Evolutionary conservation across 2,329 filamentous ascomycete species (phyloP).

Genomic region (Aureobasidium zeae): DNA sequence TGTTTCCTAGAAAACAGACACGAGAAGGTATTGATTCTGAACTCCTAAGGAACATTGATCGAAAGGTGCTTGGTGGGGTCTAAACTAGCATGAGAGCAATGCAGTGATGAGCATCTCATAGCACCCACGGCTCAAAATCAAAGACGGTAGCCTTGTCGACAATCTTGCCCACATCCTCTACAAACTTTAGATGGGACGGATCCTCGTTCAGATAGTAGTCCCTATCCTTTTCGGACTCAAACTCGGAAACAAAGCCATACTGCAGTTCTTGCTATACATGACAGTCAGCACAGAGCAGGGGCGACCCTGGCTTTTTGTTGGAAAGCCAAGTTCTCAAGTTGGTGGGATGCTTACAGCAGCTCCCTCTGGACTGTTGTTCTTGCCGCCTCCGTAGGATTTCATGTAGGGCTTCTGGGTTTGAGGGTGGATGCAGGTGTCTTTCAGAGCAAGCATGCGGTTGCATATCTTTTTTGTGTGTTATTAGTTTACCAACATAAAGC

Average conservation of each 20-base stretch:
- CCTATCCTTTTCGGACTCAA: slow-evolving; percentile 53
- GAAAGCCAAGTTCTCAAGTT: too few species aligned
- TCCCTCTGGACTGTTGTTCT: slow-evolving; percentile 54
- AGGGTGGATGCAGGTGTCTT: slow-evolving; percentile 51
- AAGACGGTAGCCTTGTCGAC: slow-evolving; percentile 49
- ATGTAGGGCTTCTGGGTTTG: slow-evolving; percentile 52
- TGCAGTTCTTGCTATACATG: slow-evolving; percentile 47
- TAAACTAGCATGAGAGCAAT: too few species aligned
- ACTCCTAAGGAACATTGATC: too few species aligned
- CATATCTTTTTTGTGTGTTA: slow-evolving; percentile 41
- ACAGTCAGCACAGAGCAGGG: too few species aligned
- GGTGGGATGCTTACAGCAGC: slow-evolving; percentile 51
- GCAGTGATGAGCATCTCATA: too few species aligned
- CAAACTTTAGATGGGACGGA: slow-evolving; percentile 53
- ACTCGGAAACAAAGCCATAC: slow-evolving; percentile 62
- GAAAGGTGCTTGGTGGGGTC: too few species aligned
- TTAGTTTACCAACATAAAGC: neutral
- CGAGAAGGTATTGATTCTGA: too few species aligned
- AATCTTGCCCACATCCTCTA: slow-evolving; percentile 40
- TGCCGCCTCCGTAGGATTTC: slow-evolving; percentile 47
- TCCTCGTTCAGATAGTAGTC: slow-evolving; percentile 61
- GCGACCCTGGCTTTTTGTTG: neutral
- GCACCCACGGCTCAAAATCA: slow-evolving; percentile 49
- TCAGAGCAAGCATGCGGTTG: slow-evolving; percentile 47
- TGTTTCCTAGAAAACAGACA: too few species aligned